phyloP scores from a whole-genome alignment of 1,284 basidiomycete species.

The Ceratobasidium sp. region DNA sequence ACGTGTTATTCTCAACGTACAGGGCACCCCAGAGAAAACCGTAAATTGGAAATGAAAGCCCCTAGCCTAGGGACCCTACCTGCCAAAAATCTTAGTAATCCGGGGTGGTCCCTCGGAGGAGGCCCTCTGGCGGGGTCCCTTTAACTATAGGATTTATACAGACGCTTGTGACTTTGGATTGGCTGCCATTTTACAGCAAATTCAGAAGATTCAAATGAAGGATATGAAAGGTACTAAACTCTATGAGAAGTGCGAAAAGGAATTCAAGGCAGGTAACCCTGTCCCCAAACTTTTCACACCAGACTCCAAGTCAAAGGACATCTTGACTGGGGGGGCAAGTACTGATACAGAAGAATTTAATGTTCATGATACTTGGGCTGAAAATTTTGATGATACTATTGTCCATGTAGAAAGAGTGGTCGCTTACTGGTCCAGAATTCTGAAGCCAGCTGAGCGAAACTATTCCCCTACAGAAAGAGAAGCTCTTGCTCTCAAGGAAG shows the following conservation, averaged over 20 bases:
- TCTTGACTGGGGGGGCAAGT: slow-evolving; percentile 36
- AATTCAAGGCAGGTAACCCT: slow-evolving; percentile 50
- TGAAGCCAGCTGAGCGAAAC: slow-evolving; percentile 57
- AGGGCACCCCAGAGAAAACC: too few species aligned
- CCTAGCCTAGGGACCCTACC: too few species aligned
- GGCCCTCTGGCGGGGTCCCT: too few species aligned
- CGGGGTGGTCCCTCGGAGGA: too few species aligned
- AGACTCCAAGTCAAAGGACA: slow-evolving; percentile 51
- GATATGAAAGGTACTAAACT: slow-evolving; percentile 59
- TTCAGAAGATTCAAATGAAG: slow-evolving; percentile 57
- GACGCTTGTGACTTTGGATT: slow-evolving; percentile 61
- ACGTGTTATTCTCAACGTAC: too few species aligned
- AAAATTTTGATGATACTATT: slow-evolving; percentile 56
- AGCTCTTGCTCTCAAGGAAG: slow-evolving; percentile 58
- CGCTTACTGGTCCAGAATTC: slow-evolving; percentile 57
- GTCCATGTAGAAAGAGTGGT: slow-evolving; percentile 59
- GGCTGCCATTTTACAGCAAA: slow-evolving; percentile 59
- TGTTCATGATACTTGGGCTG: slow-evolving; percentile 51
- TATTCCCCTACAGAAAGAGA: slow-evolving; percentile 61
- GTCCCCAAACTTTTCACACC: slow-evolving; percentile 51
- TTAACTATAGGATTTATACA: slow-evolving; percentile 60
- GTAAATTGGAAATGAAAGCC: too few species aligned
- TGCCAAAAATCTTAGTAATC: too few species aligned
- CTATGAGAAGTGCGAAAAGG: slow-evolving; percentile 54
- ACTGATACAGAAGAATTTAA: slow-evolving; percentile 26